Conservation (phyloP, 2,329 filamentous ascomycete species). For the Penicillium paneum region DNA sequence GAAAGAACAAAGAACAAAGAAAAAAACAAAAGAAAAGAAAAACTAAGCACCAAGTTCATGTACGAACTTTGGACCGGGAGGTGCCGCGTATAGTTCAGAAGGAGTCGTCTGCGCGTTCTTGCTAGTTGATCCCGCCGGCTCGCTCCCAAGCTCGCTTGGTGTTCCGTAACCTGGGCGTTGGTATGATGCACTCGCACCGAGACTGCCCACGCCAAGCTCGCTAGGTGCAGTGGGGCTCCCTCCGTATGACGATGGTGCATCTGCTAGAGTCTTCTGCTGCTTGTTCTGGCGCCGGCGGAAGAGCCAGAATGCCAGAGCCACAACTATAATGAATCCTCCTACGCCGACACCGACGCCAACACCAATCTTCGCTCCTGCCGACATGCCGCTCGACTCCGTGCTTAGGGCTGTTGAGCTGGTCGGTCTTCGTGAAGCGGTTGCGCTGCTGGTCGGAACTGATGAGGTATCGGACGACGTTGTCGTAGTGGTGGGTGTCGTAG, state of each 20-base stretch:
- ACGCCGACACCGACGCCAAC: slow-evolving; percentile 1
- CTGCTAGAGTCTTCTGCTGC: background rate
- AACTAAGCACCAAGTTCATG: slow-evolving; percentile 3
- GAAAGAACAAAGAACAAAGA: background rate
- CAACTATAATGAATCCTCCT: background rate
- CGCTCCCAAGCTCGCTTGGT: background rate
- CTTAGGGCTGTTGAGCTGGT: background rate
- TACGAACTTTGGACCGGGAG: background rate
- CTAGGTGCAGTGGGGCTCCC: background rate
- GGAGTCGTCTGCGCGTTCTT: background rate
- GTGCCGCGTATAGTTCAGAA: background rate
- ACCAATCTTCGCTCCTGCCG: slow-evolving; percentile 1
- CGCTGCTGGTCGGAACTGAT: background rate
- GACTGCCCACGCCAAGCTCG: background rate
- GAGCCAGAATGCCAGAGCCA: background rate
- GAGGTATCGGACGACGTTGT: background rate
- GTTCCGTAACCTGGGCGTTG: background rate
- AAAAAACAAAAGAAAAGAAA: no score
- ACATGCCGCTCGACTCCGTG: background rate
- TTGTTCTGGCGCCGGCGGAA: background rate
- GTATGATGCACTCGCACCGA: background rate
- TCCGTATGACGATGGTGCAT: background rate
- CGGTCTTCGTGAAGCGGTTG: background rate
- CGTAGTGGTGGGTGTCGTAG: background rate
- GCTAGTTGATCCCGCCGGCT: background rate